phyloP scores from a whole-genome alignment of 495 filamentous ascomycete genomes.

The Ascobolus immersus region DNA sequence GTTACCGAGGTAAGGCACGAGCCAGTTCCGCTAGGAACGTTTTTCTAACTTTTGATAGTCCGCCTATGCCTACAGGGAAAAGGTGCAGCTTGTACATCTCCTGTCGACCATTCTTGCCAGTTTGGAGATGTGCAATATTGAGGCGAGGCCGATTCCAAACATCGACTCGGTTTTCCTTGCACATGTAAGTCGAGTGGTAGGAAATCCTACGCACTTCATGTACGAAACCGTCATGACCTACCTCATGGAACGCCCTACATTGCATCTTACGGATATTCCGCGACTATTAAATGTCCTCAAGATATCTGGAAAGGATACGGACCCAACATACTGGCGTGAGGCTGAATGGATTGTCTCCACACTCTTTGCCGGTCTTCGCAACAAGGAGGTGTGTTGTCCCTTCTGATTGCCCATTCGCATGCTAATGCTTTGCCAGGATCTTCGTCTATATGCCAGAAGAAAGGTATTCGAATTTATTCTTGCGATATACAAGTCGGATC shows the following conservation, averaged over 20 bases:
- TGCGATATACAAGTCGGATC: constrained; percentile 40
- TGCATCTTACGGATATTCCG: constrained; percentile 49
- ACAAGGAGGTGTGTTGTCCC: constrained; percentile 21
- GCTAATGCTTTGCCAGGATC: too few species aligned
- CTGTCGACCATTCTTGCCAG: constrained; percentile 42
- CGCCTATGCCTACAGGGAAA: constrained; percentile 47
- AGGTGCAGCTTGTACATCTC: constrained; percentile 47
- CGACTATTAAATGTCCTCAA: too few species aligned
- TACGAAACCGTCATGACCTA: constrained; percentile 74
- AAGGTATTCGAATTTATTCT: constrained; percentile 59
- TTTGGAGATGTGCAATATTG: constrained; percentile 29
- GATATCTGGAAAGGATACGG: too few species aligned
- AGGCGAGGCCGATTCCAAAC: constrained; percentile 39
- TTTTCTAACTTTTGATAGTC: constrained; percentile 22
- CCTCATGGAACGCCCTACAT: constrained; percentile 46
- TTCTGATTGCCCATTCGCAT: too few species aligned
- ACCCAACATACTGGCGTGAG: constrained; percentile 49
- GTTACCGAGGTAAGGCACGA: constrained; percentile 10
- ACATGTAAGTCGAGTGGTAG: constrained; percentile 37
- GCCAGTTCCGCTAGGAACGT: not conserved
- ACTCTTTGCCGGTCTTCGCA: constrained; percentile 42
- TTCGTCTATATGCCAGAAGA: constrained; percentile 58
- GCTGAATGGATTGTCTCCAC: constrained; percentile 58
- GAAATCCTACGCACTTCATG: constrained; percentile 53
- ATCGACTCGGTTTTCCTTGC: constrained; percentile 49